Evolutionary conservation across 2,329 filamentous ascomycete genomes (phyloP).

Genomic region (Phyllosticta ampelicida): DNA sequence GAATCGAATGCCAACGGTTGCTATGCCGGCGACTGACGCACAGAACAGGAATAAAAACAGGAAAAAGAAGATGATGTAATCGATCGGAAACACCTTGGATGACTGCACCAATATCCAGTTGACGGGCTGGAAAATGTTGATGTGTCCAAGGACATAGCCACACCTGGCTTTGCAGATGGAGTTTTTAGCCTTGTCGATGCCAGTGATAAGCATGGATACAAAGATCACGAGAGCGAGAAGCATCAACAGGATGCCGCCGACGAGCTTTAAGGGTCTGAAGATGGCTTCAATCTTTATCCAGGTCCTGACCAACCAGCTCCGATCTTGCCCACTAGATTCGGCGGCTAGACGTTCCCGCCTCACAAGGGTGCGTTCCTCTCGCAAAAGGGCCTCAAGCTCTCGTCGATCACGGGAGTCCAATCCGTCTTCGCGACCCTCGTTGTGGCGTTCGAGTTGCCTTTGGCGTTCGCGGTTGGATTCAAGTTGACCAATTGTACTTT

Average conservation of each 20-base stretch:
- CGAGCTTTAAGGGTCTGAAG: conserved; percentile 77
- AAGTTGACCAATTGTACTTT: conserved; percentile 67
- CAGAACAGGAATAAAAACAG: conserved; percentile 80
- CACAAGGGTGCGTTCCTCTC: conserved; percentile 86
- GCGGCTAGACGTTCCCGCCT: conserved; percentile 79
- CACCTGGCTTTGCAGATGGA: conserved; percentile 84
- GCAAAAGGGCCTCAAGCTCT: conserved; percentile 74
- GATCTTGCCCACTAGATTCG: conserved; percentile 69
- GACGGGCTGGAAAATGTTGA: conserved; percentile 89
- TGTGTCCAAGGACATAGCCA: conserved; percentile 79
- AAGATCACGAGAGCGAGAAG: conserved; percentile 66
- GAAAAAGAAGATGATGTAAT: conserved; percentile 81
- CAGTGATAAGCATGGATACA: conserved; percentile 88
- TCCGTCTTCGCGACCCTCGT: conserved; percentile 60
- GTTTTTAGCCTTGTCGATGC: conserved; percentile 93
- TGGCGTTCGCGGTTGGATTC: conserved; percentile 86
- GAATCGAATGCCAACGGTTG: conserved; percentile 84
- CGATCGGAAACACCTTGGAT: conserved; percentile 75
- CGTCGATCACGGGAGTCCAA: conserved; percentile 77
- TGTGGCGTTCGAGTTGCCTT: conserved; percentile 79
- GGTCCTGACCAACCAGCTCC: conserved; percentile 56
- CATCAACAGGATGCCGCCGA: conserved; percentile 72
- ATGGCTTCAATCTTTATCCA: conserved; percentile 76
- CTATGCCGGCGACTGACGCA: conserved; percentile 77
- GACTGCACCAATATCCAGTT: conserved; percentile 81